These are phyloP conservation scores for Fagopyrum tataricum DNA, from an alignment of 148 eudicot genomes.

Conservation along the genomic window DNA sequence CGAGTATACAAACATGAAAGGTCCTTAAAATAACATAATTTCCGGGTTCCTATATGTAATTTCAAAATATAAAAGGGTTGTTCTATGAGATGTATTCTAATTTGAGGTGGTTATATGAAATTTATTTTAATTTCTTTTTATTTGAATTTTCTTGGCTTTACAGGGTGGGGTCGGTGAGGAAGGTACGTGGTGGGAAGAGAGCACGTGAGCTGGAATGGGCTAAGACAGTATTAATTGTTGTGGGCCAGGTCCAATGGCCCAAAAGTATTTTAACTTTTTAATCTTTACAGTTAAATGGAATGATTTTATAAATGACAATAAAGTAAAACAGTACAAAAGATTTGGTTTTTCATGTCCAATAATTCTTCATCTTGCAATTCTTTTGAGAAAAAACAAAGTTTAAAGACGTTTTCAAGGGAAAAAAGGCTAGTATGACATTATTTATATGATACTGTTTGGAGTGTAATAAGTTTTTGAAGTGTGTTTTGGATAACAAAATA, in stretches of 20 bases:
- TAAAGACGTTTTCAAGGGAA: neutral
- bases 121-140: neutral
- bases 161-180: conserved; percentile 19
- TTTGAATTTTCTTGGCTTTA: neutral
- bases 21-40: too few species aligned
- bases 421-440: neutral
- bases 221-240: neutral
- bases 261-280: neutral
- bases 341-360: neutral
- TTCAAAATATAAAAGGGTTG: too few species aligned
- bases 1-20: too few species aligned
- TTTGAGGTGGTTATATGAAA: too few species aligned
- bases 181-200: conserved; percentile 9
- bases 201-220: conserved; percentile 15
- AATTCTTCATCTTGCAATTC: too few species aligned
- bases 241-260: conserved; percentile 13
- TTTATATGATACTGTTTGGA: neutral
- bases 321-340: neutral
- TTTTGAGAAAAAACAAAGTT: conserved; percentile 3
- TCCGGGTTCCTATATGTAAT: too few species aligned
- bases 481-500: neutral
- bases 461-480: neutral
- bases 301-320: neutral
- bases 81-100: too few species aligned
- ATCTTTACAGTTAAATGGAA: neutral